Evolutionary conservation across 2,329 filamentous ascomycete genomes (phyloP).

Genomic region (Sporothrix pallida): DNA sequence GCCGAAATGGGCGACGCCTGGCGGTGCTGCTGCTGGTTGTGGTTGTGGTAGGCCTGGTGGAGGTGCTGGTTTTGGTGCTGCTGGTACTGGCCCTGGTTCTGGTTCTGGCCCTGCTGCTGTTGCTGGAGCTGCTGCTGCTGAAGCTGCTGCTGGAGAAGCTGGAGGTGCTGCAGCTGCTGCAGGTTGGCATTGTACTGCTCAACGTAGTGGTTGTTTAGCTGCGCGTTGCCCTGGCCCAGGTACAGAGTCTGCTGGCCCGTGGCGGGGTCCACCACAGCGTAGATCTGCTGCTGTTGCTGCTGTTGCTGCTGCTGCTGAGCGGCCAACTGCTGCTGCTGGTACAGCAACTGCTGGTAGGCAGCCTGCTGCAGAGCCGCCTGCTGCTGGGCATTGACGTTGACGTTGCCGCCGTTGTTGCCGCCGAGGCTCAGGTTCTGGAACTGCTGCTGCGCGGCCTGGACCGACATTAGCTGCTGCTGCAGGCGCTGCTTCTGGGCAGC

Average conservation of each 20-base stretch:
- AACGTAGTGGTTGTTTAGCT: slow-evolving; percentile 50
- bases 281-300: slow-evolving; percentile 70
- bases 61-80: slow-evolving; percentile 38
- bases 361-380: slow-evolving; percentile 57
- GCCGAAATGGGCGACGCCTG: slow-evolving; percentile 61
- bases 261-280: slow-evolving; percentile 81
- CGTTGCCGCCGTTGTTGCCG: slow-evolving; percentile 41
- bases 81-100: slow-evolving; percentile 50
- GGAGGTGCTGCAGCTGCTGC: slow-evolving; percentile 45
- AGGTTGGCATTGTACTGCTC: slow-evolving; percentile 52
- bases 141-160: slow-evolving; percentile 46
- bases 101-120: slow-evolving; percentile 54
- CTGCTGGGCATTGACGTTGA: slow-evolving; percentile 44
- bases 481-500: slow-evolving; percentile 94
- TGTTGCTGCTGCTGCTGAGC: slow-evolving; percentile 61
- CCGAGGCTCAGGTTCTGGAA: slow-evolving; percentile 77
- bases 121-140: slow-evolving; percentile 47
- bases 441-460: slow-evolving; percentile 83
- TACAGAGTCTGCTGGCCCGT: slow-evolving; percentile 85
- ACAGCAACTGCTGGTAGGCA: slow-evolving; percentile 63
- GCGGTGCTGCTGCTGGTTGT: slow-evolving; percentile 50
- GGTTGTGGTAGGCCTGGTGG: slow-evolving; percentile 30
- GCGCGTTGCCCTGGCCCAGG: slow-evolving; percentile 67
- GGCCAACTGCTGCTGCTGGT: slow-evolving; percentile 55
- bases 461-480: slow-evolving; percentile 86